Percentiles rank a stretch among this genome's conserved stretches.
These are phyloP conservation scores for Didymella exigua DNA, from an alignment of 2,329 filamentous ascomycete genomes.

Conservation along the genomic window DNA sequence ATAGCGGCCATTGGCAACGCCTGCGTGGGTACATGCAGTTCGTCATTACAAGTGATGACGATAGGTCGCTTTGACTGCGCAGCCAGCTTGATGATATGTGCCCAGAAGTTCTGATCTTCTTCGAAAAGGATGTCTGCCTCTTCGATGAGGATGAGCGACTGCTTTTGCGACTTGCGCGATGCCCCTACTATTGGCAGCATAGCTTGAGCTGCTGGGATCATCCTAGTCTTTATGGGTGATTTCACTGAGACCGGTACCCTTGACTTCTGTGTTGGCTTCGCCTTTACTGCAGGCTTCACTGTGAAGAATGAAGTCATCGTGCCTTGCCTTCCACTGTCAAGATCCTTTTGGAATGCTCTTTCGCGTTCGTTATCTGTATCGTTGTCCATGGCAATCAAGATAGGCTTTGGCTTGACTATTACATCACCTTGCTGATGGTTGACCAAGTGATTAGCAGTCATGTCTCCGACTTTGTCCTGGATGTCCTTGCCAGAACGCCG, in stretches of 20 bases:
- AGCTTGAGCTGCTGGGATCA: conserved; percentile 23
- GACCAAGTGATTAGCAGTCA: conserved; percentile 94
- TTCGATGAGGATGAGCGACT: conserved; percentile 91
- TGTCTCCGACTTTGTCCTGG: conserved; percentile 89
- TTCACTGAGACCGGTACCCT: conserved; percentile 23
- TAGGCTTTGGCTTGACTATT: conserved; percentile 32
- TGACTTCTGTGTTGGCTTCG: conserved; percentile 26
- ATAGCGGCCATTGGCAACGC: conserved; percentile 83
- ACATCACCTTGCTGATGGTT: conserved; percentile 51
- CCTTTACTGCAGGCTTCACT: conserved; percentile 32
- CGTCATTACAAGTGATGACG: conserved; percentile 93
- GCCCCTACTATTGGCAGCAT: conserved; percentile 29
- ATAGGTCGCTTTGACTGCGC: conserved; percentile 87
- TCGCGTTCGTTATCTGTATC: conserved; percentile 47
- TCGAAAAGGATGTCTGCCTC: conserved; percentile 94
- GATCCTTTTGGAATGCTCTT: conserved; percentile 60
- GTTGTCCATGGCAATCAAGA: conserved; percentile 23
- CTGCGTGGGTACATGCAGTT: conserved; percentile 76
- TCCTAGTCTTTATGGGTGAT: conserved; percentile 9
- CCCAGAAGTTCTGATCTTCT: conserved; percentile 95
- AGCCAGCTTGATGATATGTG: conserved; percentile 77
- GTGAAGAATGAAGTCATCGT: conserved; percentile 85
- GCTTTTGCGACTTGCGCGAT: conserved; percentile 69
- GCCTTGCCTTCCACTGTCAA: conserved; percentile 73
- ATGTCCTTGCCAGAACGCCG: conserved; percentile 88